Conservation (phyloP, 2,329 filamentous ascomycete species). For the Raffaelea ambrosiae region DNA sequence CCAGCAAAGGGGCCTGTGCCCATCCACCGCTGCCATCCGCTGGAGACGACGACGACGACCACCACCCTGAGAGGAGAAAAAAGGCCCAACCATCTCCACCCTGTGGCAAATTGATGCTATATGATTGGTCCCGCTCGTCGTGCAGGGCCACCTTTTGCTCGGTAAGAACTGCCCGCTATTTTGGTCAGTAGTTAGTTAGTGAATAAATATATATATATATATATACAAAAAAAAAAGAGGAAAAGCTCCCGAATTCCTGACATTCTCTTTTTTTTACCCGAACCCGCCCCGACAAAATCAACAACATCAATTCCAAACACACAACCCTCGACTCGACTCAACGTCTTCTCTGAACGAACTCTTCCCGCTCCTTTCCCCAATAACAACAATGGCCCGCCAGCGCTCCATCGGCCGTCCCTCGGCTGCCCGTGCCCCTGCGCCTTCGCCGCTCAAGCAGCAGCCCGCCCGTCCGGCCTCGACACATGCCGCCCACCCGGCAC, state of each 20-base stretch:
- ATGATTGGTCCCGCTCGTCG: slow-evolving; percentile 12
- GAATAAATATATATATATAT: too few species aligned
- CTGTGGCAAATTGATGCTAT: slow-evolving; percentile 12
- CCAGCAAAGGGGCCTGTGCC: too few species aligned
- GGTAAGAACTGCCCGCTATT: too few species aligned
- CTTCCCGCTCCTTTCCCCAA: neutral
- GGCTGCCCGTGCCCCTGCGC: slow-evolving; percentile 55
- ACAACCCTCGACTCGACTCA: too few species aligned
- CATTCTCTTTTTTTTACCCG: neutral
- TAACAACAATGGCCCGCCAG: slow-evolving; percentile 62
- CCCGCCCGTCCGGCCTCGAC: slow-evolving; percentile 65
- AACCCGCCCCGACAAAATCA: neutral
- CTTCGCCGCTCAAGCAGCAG: slow-evolving; percentile 41
- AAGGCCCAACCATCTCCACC: neutral
- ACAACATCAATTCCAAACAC: too few species aligned
- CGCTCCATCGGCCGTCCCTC: slow-evolving; percentile 55
- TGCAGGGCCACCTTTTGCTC: too few species aligned
- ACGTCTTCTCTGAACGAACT: neutral
- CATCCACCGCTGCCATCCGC: neutral
- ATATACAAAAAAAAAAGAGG: too few species aligned
- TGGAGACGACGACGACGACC: too few species aligned
- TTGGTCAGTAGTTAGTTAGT: too few species aligned
- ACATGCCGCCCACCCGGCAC: slow-evolving; percentile 42
- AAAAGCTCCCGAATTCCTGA: neutral
- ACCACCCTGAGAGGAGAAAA: too few species aligned